Percentiles rank a stretch among this genome's conserved stretches.
Evolutionary conservation across 768 basidiomycete genomes (phyloP).

Genomic region (Leccinum truebloodii): DNA sequence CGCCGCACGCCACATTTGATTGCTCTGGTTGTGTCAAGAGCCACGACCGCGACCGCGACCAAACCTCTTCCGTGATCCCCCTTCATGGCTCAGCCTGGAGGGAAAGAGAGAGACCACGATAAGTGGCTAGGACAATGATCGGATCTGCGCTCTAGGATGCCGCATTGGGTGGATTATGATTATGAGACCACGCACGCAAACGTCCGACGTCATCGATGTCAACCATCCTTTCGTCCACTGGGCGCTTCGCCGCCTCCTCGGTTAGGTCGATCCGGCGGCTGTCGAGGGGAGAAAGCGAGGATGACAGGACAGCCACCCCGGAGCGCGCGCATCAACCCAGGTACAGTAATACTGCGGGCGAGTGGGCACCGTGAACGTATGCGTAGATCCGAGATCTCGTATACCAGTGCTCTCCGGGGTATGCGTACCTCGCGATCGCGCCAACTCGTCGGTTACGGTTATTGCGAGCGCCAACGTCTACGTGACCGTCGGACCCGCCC

Average conservation of each 20-base stretch:
- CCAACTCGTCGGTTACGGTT: neutral
- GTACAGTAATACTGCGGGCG: neutral
- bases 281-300: neutral
- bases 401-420: neutral
- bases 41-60: neutral
- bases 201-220: neutral
- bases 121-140: neutral
- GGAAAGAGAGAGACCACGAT: neutral
- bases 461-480: neutral
- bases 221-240: neutral
- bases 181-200: neutral
- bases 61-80: neutral
- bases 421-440: neutral
- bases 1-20: neutral
- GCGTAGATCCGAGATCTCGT: neutral
- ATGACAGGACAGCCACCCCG: neutral
- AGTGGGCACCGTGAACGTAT: neutral
- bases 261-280: neutral
- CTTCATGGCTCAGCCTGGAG: neutral
- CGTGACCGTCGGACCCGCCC: neutral
- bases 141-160: neutral
- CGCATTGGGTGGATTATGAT: neutral
- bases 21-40: neutral
- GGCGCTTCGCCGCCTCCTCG: neutral
- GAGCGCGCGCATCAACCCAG: neutral